Percentiles rank a stretch among this genome's conserved stretches.
Evolutionary conservation across 805 yeast genomes (phyloP).

Genomic region (Wickerhamomyces ciferrii): DNA sequence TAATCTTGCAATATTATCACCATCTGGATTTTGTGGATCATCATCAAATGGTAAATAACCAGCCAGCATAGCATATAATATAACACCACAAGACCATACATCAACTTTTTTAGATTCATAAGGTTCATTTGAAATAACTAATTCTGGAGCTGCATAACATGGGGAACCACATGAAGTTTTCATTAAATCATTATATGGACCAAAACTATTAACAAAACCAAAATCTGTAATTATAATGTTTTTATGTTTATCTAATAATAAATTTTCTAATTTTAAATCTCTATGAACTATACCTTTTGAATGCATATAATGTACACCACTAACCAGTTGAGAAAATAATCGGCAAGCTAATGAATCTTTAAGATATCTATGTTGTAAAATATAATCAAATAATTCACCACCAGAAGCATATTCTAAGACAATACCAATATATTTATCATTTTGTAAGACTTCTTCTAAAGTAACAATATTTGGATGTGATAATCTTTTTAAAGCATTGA

Average conservation of each 20-base stretch:
- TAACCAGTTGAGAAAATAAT: conserved; percentile 85
- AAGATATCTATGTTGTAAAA: conserved; percentile 76
- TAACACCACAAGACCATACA: conserved; percentile 96
- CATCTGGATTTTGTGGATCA: conserved; percentile 94
- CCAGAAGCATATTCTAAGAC: conserved; percentile 97
- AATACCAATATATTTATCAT: conserved; percentile 92
- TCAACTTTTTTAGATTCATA: conserved; percentile 93
- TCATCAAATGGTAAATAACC: conserved; percentile 98
- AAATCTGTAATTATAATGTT: conserved; percentile 67
- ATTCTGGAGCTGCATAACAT: conserved; percentile 97
- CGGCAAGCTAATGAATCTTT: conserved; percentile 85
- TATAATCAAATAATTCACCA: conserved; percentile 93
- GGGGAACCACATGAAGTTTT: conserved; percentile 96
- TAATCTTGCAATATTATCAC: conserved; percentile 84
- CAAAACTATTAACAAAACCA: conserved; percentile 85
- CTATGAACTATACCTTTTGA: conserved; percentile 65
- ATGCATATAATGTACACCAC: conserved; percentile 87
- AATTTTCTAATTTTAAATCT: conserved; percentile 70
- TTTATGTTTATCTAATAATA: conserved; percentile 53
- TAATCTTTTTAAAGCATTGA: conserved; percentile 78
- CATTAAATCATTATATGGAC: conserved; percentile 68
- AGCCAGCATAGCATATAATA: conserved; percentile 92
- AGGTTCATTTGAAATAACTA: conserved; percentile 81
- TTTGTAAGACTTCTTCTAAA: conserved; percentile 87
- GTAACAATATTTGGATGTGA: conserved; percentile 93